Conservation (phyloP, 176 grass and related monocot species). For the Zoysia pacifica region DNA sequence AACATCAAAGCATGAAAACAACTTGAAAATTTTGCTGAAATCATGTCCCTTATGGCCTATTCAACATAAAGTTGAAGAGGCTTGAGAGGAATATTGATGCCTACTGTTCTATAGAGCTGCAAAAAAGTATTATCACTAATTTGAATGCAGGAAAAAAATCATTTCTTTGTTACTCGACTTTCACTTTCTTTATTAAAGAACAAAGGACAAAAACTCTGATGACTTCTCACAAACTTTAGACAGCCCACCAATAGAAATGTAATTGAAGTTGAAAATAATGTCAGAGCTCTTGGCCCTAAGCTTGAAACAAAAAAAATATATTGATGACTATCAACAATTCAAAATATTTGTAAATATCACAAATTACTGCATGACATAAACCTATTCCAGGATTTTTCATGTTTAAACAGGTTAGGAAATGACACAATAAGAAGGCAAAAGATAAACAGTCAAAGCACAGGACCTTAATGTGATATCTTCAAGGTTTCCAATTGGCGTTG, state of each 20-base stretch:
- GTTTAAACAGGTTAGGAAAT: not conserved
- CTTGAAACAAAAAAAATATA: not conserved
- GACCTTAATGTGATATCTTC: conserved; percentile 98
- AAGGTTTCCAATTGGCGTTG: conserved; percentile 97
- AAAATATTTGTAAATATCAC: not conserved
- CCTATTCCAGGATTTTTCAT: not conserved
- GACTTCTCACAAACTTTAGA: not conserved
- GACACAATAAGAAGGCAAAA: not conserved
- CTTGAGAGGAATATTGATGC: conserved; percentile 9
- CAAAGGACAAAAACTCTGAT: not conserved
- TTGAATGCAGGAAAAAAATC: not conserved
- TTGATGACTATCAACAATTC: not conserved
- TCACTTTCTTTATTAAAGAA: not conserved
- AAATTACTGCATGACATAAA: conserved; percentile 9
- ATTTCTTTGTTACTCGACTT: not conserved
- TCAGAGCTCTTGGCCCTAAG: not conserved
- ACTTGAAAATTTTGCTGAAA: not conserved
- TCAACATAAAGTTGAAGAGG: conserved; percentile 7
- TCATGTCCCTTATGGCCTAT: not conserved
- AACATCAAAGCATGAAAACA: not conserved
- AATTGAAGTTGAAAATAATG: not conserved
- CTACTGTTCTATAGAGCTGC: not conserved
- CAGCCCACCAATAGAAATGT: not conserved
- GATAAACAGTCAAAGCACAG: conserved; percentile 10
- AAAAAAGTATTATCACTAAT: not conserved